Evolutionary conservation across 2,329 filamentous ascomycete genomes (phyloP).

Genomic region (Epicoccum sorghinum): DNA sequence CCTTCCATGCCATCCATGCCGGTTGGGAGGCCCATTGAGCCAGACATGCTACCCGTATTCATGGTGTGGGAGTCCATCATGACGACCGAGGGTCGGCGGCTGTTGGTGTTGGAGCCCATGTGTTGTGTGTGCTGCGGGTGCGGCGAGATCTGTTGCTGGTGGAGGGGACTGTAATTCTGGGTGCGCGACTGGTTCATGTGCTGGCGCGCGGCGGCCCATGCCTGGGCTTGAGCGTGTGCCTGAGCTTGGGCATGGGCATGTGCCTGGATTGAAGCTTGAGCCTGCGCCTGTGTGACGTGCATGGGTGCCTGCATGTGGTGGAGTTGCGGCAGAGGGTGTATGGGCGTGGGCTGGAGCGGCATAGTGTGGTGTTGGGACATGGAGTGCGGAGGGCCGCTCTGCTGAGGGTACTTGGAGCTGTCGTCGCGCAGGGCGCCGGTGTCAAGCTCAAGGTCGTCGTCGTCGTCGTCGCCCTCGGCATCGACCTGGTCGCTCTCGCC

Average conservation of each 20-base stretch:
- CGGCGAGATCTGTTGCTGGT: conserved; percentile 37
- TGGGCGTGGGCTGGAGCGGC: conserved; percentile 39
- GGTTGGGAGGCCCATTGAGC: conserved; percentile 28
- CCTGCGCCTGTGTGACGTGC: conserved; percentile 39
- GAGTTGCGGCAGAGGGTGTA: conserved; percentile 35
- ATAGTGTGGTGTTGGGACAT: conserved; percentile 24
- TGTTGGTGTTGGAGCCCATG: conserved; percentile 40
- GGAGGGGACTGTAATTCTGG: conserved; percentile 39
- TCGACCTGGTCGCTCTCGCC: conserved; percentile 48
- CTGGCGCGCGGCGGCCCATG: conserved; percentile 43
- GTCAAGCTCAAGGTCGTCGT: conserved; percentile 8
- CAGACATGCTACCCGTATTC: conserved; percentile 22
- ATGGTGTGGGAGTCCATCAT: conserved; percentile 40
- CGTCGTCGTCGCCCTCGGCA: conserved; percentile 40
- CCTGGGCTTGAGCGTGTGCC: conserved; percentile 34
- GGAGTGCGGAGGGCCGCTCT: conserved; percentile 14
- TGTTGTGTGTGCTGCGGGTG: conserved; percentile 31
- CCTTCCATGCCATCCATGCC: conserved; percentile 44
- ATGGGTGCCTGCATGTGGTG: conserved; percentile 37
- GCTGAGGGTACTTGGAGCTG: conserved; percentile 24
- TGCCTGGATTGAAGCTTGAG: conserved; percentile 31
- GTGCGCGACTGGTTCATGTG: conserved; percentile 47
- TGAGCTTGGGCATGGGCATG: conserved; percentile 38
- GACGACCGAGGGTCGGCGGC: conserved; percentile 37
- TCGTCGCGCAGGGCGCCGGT: conserved; percentile 1